Evolutionary conservation across 176 grass and related monocot genomes (phyloP), one percentile per base, ranked within the genome.

Genomic region (Miscanthus lutarioriparius): DNA sequence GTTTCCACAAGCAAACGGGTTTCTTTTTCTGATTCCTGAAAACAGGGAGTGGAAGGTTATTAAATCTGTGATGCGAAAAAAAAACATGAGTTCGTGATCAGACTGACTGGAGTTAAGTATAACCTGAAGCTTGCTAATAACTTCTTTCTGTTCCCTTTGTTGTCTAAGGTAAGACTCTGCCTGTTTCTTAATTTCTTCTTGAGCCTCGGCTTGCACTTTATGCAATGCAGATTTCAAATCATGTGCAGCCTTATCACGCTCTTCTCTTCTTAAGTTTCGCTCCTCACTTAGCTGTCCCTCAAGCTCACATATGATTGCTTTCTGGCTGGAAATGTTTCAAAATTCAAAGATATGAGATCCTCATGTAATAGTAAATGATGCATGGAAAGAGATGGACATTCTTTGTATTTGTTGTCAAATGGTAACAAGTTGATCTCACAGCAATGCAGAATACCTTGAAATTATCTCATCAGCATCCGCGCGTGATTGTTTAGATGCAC

Each of bases 21-120:
- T 76, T 96, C 97, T 35, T 94, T 96, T 80, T 99, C 97, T n/a
- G 87, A 86, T 76, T 99, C 97, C 97, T 96, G 79, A 77, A 82
- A 81, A 74, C 36, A 61, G 8, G 59, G 53, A 30, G 48, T 48
- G 11, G 70, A 72, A 91, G 67, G 12, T 37, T 71, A 78, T 72
- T 61, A 33, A 70, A 70, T 73, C 32, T 13, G 66, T 64, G 33
- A 45, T 48, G 22, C 35, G 11, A 25, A 62, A 26, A 58, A 35
- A 54, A 48, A 41, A 49, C 25, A 75, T 41, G 47, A 38, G 25
- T 23, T 72, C 35, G 17, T 7, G 15, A 47, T 28, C 26, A 23
- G 43, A n/a, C 28, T 82, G 64, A 54, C 17, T 83, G 84, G 83
- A 86, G 49, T 39, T 35, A 87, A 48, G 58, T 71, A 81, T 75